Conservation (phyloP, 2,329 filamentous ascomycete genomes). For the Alternaria brassicae region DNA sequence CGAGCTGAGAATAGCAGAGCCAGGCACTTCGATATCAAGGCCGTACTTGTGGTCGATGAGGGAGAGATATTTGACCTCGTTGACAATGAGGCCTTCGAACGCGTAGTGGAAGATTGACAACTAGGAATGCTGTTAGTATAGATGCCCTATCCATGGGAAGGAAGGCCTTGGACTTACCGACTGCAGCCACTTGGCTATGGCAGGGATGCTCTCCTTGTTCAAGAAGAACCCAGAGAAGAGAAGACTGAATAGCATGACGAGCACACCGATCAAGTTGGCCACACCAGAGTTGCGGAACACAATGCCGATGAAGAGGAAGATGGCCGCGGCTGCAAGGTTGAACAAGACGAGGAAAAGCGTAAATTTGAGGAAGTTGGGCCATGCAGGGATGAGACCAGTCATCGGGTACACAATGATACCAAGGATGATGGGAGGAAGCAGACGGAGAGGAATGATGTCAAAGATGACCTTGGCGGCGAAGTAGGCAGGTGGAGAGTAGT, state of each 20-base stretch:
- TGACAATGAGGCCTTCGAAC: slow-evolving; percentile 95
- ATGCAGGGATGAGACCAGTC: slow-evolving; percentile 87
- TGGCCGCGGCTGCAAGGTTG: slow-evolving; percentile 90
- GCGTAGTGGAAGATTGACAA: slow-evolving; percentile 98
- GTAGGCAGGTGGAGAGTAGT: slow-evolving; percentile 93
- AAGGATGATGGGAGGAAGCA: slow-evolving; percentile 94
- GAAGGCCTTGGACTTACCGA: slow-evolving; percentile 59
- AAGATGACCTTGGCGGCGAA: slow-evolving; percentile 98
- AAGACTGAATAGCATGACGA: slow-evolving; percentile 97
- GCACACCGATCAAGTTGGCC: slow-evolving; percentile 88
- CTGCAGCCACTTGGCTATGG: slow-evolving; percentile 87
- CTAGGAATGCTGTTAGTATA: slow-evolving; percentile 45
- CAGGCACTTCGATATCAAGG: slow-evolving; percentile 93
- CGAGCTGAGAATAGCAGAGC: slow-evolving; percentile 88
- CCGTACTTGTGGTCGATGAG: slow-evolving; percentile 95
- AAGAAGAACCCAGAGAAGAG: slow-evolving; percentile 93
- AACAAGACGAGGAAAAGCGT: slow-evolving; percentile 92
- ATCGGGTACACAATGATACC: slow-evolving; percentile 97
- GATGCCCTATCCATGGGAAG: neutral
- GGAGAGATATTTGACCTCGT: slow-evolving; percentile 89
- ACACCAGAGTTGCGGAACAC: slow-evolving; percentile 90
- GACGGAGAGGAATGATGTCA: slow-evolving; percentile 91
- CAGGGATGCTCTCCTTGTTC: slow-evolving; percentile 92
- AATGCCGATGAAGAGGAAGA: slow-evolving; percentile 96
- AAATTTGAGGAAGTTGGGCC: slow-evolving; percentile 86